Conservation (phyloP, 169 alveolate species). For the Cryptosporidium felis region DNA sequence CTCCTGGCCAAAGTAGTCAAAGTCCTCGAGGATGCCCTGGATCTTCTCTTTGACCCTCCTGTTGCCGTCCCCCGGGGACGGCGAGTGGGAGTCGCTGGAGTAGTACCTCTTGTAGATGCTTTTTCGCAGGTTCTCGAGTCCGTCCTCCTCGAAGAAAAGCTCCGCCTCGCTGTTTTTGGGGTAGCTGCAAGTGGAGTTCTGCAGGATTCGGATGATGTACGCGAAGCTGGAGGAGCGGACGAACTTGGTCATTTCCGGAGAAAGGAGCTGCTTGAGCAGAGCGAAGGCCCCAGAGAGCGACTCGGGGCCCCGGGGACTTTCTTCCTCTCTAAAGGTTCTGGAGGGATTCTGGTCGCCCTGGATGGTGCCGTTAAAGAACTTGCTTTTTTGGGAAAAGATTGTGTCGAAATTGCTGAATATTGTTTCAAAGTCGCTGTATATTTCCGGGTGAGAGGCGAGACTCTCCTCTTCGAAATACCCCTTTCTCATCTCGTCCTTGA, state of each 20-base stretch:
- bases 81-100: no score
- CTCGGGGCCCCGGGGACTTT: not conserved
- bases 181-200: constrained; percentile 42
- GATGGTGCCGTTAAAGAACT: not conserved
- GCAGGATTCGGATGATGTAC: not conserved
- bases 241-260: constrained; percentile 44
- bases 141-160: not conserved
- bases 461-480: constrained; percentile 34
- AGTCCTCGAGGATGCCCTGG: constrained; percentile 8
- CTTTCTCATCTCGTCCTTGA: constrained; percentile 27
- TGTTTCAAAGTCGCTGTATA: constrained; percentile 7
- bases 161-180: not conserved
- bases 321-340: no score
- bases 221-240: constrained; percentile 27
- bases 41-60: not conserved
- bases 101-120: no score
- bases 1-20: constrained; percentile 12
- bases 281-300: constrained; percentile 3
- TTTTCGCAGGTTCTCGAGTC: no score
- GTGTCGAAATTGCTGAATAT: constrained; percentile 26
- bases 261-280: constrained; percentile 17
- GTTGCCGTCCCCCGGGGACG: not conserved
- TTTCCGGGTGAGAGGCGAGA: not conserved
- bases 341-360: no score
- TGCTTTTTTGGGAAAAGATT: not conserved